A percentile compares a stretch with the other conserved stretches of the same genome.
Conservation (phyloP, 192 early-diverging fungal genomes). For the Umbelopsis sp. region DNA sequence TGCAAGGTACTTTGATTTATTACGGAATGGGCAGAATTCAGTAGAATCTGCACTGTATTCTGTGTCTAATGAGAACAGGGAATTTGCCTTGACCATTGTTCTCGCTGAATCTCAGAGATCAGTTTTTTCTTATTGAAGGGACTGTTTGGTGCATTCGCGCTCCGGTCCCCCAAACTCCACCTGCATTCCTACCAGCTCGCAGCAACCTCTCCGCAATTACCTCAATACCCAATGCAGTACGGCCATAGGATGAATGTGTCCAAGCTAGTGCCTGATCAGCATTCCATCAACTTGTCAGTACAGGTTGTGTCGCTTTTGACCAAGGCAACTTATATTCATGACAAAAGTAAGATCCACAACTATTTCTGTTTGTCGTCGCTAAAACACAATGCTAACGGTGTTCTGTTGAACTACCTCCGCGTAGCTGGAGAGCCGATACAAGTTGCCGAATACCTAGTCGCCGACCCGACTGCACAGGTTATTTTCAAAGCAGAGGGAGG, state of each 20-base stretch:
- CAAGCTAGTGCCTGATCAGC: not conserved
- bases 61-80: slow-evolving; percentile 60
- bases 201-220: no score
- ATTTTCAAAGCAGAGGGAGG: not conserved
- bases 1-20: slow-evolving; percentile 48
- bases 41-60: slow-evolving; percentile 71
- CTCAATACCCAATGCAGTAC: no score
- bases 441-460: not conserved
- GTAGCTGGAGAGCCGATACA: not conserved
- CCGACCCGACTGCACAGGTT: not conserved
- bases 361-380: not conserved
- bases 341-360: not conserved
- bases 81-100: slow-evolving; percentile 22
- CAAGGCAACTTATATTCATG: not conserved
- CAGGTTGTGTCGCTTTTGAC: not conserved
- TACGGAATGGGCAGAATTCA: slow-evolving; percentile 67
- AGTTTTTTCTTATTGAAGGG: not conserved
- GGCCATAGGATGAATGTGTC: not conserved
- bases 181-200: no score
- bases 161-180: not conserved
- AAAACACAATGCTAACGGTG: not conserved
- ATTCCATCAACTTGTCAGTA: not conserved
- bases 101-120: no score
- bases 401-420: not conserved
- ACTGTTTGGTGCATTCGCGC: not conserved